Base-by-base conservation (phyloP, 169 alveolate species). In the Cryptosporidium ubiquitum region DNA sequence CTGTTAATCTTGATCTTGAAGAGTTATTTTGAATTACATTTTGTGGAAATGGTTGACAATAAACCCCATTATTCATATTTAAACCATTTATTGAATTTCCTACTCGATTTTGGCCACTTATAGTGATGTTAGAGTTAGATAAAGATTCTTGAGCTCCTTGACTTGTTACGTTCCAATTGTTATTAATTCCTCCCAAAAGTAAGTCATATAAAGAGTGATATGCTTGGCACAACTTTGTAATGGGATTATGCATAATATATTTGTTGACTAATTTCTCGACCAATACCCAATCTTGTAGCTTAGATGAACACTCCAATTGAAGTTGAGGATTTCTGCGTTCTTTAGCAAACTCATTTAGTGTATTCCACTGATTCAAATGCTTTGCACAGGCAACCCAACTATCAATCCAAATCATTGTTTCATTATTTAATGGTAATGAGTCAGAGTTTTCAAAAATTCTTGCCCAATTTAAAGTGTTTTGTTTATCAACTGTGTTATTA, bases 351-450 rank as follows among this genome's bases (percentile, higher is more conserved):
- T 93, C 95, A 42, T 94, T 84, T 7, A 93, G 58, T 1, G 85
- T 69, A 68, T 93, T 93, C 95, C 95, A 93, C 57, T 93, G 95
- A 70, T 86, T 86, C 35, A 93, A 60, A 58, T 93, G 95, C 60
- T 93, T 93, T 26, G 92, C 93, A 18, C 93, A 91, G 29, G 92
- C 49, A 55, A 92, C 92, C 95, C 95, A 93, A 33, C 93, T 92
- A 70, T 91, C 93, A 58, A 84, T 92, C 95, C 95, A 93, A 61
- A 93, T 68, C 42, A 91, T 92, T 26, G 95, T 47, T 40, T 79
- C 89, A 61, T 64, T 79, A 79, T 39, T 40, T 61, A 79, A 42
- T 26, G 49, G 26, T 29, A 23, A 42, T 14, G 89, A 49, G 2
- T 40, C 49, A 20, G n/a, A 16, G 47, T 26, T 40, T 23, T 58